These are phyloP conservation scores for Bidens hawaiensis DNA, from an alignment of 140 eudicot genomes.

Conservation along the genomic window DNA sequence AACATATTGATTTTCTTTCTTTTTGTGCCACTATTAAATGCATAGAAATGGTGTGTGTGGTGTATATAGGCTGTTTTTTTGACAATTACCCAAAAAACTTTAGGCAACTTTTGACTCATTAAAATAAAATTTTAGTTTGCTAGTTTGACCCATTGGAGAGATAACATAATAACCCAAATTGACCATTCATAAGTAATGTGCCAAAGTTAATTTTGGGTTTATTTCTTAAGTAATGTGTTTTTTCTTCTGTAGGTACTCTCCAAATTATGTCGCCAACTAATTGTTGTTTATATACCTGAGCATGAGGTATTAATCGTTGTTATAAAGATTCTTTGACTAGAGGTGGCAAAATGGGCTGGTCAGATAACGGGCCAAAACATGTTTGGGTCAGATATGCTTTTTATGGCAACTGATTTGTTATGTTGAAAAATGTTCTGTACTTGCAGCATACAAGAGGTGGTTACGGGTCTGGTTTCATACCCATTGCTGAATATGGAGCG, in stretches of 20 bases:
- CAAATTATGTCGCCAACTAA: slow-evolving; percentile 86
- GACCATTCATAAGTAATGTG: no score
- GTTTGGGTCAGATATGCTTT: neutral
- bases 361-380: neutral
- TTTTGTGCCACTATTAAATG: no score
- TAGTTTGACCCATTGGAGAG: no score
- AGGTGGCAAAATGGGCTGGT: neutral
- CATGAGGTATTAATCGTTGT: slow-evolving; percentile 56
- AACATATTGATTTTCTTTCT: no score
- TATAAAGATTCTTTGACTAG: neutral
- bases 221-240: slow-evolving; percentile 5
- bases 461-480: slow-evolving; percentile 77
- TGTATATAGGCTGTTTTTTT: no score
- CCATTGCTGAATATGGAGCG: slow-evolving; percentile 91
- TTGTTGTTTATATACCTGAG: slow-evolving; percentile 80
- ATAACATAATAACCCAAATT: no score
- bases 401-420: neutral
- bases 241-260: slow-evolving; percentile 60
- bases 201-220: neutral
- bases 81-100: no score
- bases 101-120: no score
- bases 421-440: slow-evolving; percentile 5
- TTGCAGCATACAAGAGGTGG: slow-evolving; percentile 59
- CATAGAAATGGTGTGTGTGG: no score
- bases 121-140: no score